Conservation (phyloP, 2,329 filamentous ascomycete species). For the Trichoderma hamatum region DNA sequence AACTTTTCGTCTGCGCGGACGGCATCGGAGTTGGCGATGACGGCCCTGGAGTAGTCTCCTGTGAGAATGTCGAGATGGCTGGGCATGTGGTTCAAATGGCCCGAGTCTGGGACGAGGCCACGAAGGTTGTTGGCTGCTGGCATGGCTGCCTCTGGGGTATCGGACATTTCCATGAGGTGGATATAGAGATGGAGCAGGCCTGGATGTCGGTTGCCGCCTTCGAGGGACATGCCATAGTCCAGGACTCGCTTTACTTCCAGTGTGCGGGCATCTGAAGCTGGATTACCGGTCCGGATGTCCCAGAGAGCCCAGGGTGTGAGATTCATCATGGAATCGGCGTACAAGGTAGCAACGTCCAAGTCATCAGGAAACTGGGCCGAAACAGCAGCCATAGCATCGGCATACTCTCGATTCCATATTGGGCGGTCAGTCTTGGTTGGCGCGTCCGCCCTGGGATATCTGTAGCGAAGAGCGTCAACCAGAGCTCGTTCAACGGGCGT, state of each 20-base stretch:
- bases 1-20: slow-evolving; percentile 70
- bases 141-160: slow-evolving; percentile 64
- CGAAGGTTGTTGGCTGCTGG: slow-evolving; percentile 64
- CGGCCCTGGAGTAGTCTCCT: slow-evolving; percentile 69
- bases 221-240: slow-evolving; percentile 52
- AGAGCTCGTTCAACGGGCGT: slow-evolving; percentile 60
- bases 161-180: slow-evolving; percentile 78
- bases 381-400: slow-evolving; percentile 46
- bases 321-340: slow-evolving; percentile 52
- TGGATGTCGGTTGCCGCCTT: slow-evolving; percentile 56
- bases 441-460: slow-evolving; percentile 59
- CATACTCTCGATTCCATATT: slow-evolving; percentile 42
- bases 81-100: slow-evolving; percentile 77
- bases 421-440: slow-evolving; percentile 51
- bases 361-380: slow-evolving; percentile 45
- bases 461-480: slow-evolving; percentile 61
- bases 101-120: slow-evolving; percentile 67
- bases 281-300: slow-evolving; percentile 43
- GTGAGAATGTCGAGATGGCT: slow-evolving; percentile 74
- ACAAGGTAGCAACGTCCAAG: slow-evolving; percentile 43
- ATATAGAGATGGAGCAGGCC: slow-evolving; percentile 77
- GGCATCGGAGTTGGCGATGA: slow-evolving; percentile 68
- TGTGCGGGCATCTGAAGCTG: slow-evolving; percentile 39
- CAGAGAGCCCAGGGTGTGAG: slow-evolving; percentile 52
- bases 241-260: slow-evolving; percentile 41